Conservation (phyloP, 345 rosid genomes). For the Citropsis articulata region DNA sequence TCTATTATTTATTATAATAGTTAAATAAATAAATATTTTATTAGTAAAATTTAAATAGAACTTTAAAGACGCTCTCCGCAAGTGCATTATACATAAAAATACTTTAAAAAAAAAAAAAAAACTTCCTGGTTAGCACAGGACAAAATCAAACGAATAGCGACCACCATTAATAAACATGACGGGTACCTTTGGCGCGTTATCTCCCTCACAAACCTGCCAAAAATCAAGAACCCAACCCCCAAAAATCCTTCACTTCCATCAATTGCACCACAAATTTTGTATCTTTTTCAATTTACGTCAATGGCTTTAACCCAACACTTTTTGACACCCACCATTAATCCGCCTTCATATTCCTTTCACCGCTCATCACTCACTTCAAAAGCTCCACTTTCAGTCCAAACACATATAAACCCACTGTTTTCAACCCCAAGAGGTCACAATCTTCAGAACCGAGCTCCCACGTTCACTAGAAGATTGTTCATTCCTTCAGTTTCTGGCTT, state of each 20-base stretch:
- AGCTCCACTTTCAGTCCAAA: slow-evolving; percentile 21
- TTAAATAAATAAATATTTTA: too few species aligned
- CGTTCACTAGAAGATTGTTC: slow-evolving; percentile 57
- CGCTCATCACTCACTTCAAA: slow-evolving; percentile 18
- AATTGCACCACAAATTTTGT: neutral
- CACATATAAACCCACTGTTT: slow-evolving; percentile 19
- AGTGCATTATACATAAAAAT: too few species aligned
- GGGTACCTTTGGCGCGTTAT: neutral
- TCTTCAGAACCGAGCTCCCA: slow-evolving; percentile 33
- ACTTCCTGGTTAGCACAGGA: neutral
- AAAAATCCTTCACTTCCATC: neutral
- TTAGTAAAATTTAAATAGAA: too few species aligned
- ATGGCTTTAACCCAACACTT: slow-evolving; percentile 40
- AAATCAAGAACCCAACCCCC: neutral
- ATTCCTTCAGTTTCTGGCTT: slow-evolving; percentile 73
- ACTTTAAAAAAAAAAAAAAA: too few species aligned
- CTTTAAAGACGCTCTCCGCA: too few species aligned
- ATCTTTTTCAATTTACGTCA: neutral
- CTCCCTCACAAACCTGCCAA: neutral
- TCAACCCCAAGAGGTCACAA: slow-evolving; percentile 10
- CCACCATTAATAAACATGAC: neutral
- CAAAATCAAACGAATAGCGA: neutral
- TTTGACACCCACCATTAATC: slow-evolving; percentile 26
- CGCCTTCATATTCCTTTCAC: slow-evolving; percentile 13
- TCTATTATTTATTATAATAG: too few species aligned